A percentile compares a stretch with the other conserved stretches of the same genome.
Conservation (phyloP, 768 basidiomycete genomes). For the Russula compacta region DNA sequence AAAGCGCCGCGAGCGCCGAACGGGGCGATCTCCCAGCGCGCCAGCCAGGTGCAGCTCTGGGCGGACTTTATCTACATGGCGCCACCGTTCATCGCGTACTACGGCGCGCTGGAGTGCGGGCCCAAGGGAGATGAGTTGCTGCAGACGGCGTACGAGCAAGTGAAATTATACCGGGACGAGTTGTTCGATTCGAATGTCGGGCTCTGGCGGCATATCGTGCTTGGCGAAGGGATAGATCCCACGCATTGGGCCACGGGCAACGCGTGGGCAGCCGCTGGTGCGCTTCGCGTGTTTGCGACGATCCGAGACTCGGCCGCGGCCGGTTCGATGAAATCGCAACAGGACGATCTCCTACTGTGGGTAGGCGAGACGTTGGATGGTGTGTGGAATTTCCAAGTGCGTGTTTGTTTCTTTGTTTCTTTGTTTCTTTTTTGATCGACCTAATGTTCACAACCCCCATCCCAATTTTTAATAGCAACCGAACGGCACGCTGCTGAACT, state of each 20-base stretch:
- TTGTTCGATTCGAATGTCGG: conserved; percentile 35
- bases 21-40: conserved; percentile 55
- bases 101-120: conserved; percentile 38
- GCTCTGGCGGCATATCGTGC: conserved; percentile 48
- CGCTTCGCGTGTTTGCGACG: conserved; percentile 50
- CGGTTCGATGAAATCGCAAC: conserved; percentile 30
- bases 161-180: conserved; percentile 43
- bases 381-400: conserved; percentile 38
- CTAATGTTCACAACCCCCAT: not conserved
- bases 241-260: conserved; percentile 60
- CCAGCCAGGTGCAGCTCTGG: conserved; percentile 47
- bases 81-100: conserved; percentile 61
- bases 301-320: conserved; percentile 37
- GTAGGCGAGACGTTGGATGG: conserved; percentile 41
- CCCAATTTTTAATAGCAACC: conserved; percentile 24
- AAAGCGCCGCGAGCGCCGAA: conserved; percentile 34
- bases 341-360: conserved; percentile 41
- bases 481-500: conserved; percentile 45
- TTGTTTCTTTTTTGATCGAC: not conserved
- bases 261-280: conserved; percentile 64
- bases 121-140: conserved; percentile 30
- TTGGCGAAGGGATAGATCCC: conserved; percentile 38
- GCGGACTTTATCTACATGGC: conserved; percentile 54
- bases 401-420: not conserved
- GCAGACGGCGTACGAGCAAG: conserved; percentile 46